These are phyloP conservation scores for Penicillium flavigenum DNA, from an alignment of 495 filamentous ascomycete species.

Conservation along the genomic window DNA sequence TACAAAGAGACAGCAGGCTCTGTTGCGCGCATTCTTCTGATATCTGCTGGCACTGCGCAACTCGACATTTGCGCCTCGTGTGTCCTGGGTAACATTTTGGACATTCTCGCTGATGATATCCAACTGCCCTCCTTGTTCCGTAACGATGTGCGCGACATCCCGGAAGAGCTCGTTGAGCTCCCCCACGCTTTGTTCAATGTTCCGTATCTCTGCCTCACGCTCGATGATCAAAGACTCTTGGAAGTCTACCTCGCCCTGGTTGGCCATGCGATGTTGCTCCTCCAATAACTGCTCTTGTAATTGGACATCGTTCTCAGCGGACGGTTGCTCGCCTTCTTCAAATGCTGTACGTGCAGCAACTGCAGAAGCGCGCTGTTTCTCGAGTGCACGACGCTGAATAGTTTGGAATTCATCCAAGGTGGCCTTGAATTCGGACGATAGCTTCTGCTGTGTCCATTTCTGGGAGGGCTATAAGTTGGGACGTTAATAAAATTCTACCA, in stretches of 20 bases:
- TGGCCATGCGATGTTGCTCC: slow-evolving; percentile 75
- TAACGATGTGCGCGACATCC: slow-evolving; percentile 94
- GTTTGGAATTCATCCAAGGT: slow-evolving; percentile 86
- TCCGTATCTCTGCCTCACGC: slow-evolving; percentile 92
- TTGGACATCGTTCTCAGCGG: slow-evolving; percentile 40
- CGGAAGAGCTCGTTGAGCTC: slow-evolving; percentile 96
- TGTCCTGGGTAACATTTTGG: slow-evolving; percentile 72
- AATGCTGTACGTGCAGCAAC: slow-evolving; percentile 73
- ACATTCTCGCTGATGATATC: slow-evolving; percentile 90
- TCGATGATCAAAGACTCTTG: slow-evolving; percentile 94
- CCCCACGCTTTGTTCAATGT: slow-evolving; percentile 93
- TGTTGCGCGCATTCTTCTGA: slow-evolving; percentile 89
- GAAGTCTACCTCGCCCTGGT: slow-evolving; percentile 96
- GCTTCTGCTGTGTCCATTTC: slow-evolving; percentile 91
- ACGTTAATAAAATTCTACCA: slow-evolving; percentile 12
- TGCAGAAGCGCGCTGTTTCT: slow-evolving; percentile 87
- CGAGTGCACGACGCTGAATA: slow-evolving; percentile 81
- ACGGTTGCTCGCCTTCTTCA: slow-evolving; percentile 49
- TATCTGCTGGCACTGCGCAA: slow-evolving; percentile 78
- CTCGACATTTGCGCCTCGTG: slow-evolving; percentile 80
- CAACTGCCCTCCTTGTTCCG: slow-evolving; percentile 85
- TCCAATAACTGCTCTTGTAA: slow-evolving; percentile 70
- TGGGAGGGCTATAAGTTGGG: slow-evolving; percentile 67
- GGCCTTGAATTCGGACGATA: slow-evolving; percentile 85
- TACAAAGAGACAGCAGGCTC: slow-evolving; percentile 88